Evolutionary conservation across 306 rosid species (phyloP).

Genomic region (Abrus precatorius): DNA sequence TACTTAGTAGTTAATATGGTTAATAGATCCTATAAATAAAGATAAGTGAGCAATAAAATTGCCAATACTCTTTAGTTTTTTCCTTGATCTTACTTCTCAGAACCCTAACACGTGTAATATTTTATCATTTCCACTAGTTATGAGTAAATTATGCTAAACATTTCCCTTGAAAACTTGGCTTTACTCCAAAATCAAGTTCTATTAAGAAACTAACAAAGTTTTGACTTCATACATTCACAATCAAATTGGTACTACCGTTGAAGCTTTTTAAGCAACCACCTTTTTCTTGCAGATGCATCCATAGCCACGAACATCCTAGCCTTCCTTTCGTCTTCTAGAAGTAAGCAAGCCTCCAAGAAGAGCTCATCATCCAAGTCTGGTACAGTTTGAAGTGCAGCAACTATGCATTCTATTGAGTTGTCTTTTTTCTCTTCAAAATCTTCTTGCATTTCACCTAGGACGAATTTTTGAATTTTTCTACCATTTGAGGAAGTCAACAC

Average conservation of each 20-base stretch:
- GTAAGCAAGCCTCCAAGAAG: conserved; percentile 66
- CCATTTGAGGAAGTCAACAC: conserved; percentile 40
- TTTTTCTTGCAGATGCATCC: conserved; percentile 58
- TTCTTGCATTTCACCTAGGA: conserved; percentile 45
- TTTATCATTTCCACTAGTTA: neutral
- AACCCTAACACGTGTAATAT: neutral
- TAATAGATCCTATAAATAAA: too few species aligned
- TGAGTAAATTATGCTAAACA: neutral
- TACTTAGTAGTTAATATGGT: too few species aligned
- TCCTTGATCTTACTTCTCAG: too few species aligned
- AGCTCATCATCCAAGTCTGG: conserved; percentile 65
- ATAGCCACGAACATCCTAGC: conserved; percentile 69
- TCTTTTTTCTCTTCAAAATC: conserved; percentile 40
- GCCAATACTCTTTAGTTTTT: too few species aligned
- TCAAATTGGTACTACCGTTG: conserved; percentile 33
- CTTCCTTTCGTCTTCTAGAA: conserved; percentile 66
- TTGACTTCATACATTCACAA: neutral
- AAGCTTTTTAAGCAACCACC: conserved; percentile 63
- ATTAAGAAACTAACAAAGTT: neutral
- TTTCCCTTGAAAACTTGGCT: neutral
- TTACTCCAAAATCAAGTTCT: neutral
- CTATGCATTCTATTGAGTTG: conserved; percentile 62
- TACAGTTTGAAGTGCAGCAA: conserved; percentile 65
- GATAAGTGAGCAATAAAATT: too few species aligned
- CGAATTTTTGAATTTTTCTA: conserved; percentile 45